phyloP scores from a whole-genome alignment of 2,329 filamentous ascomycete genomes.

The Capronia epimyces region DNA sequence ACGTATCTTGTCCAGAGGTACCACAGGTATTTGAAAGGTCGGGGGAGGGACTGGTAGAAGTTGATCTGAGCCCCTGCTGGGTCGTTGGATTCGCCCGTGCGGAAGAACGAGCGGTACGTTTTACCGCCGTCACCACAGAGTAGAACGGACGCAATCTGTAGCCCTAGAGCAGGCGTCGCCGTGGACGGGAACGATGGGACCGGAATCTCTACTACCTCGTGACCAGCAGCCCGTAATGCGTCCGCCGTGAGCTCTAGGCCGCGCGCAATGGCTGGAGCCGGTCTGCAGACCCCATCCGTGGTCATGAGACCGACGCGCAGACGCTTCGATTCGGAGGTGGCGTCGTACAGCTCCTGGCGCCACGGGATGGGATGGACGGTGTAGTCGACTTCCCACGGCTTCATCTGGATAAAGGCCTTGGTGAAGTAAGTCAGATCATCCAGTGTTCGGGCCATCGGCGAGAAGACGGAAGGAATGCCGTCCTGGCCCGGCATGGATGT shows the following conservation, averaged over 20 bases:
- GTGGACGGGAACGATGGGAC: slow-evolving; percentile 56
- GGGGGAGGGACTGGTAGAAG: slow-evolving; percentile 66
- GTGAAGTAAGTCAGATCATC: slow-evolving; percentile 82
- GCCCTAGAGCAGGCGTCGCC: slow-evolving; percentile 70
- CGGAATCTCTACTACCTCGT: slow-evolving; percentile 61
- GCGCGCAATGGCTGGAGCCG: slow-evolving; percentile 74
- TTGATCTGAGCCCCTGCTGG: slow-evolving; percentile 69
- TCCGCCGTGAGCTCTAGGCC: slow-evolving; percentile 66
- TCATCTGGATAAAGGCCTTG: slow-evolving; percentile 67
- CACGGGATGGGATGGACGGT: slow-evolving; percentile 80
- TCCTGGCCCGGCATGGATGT: slow-evolving; percentile 93
- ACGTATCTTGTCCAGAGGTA: slow-evolving; percentile 87
- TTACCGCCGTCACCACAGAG: slow-evolving; percentile 79
- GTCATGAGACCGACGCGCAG: slow-evolving; percentile 71
- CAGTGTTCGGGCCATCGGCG: slow-evolving; percentile 83
- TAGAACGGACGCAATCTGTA: slow-evolving; percentile 71
- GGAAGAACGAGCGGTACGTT: slow-evolving; percentile 72
- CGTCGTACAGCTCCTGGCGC: slow-evolving; percentile 57
- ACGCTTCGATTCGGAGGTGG: slow-evolving; percentile 56
- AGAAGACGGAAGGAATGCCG: slow-evolving; percentile 81
- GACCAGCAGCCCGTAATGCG: slow-evolving; percentile 65
- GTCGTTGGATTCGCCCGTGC: slow-evolving; percentile 73
- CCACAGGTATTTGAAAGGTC: slow-evolving; percentile 74
- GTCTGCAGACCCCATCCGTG: slow-evolving; percentile 76
- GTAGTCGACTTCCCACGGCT: slow-evolving; percentile 85